These are phyloP conservation scores for Pestalotiopsis sp. DNA, from an alignment of 2,329 filamentous ascomycete species.

Conservation along the genomic window DNA sequence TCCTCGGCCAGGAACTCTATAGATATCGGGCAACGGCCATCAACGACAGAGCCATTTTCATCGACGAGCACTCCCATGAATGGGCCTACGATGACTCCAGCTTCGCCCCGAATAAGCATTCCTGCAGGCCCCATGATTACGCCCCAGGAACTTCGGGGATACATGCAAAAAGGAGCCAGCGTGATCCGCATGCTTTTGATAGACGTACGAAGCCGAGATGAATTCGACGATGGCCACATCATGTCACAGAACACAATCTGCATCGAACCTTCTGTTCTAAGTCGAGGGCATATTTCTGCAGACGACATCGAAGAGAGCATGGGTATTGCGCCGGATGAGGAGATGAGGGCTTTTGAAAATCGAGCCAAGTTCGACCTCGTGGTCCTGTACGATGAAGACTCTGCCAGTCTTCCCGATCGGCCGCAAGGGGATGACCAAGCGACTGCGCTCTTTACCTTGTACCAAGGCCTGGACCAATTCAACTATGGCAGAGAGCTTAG, in stretches of 20 bases:
- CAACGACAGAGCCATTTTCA: slow-evolving; percentile 36
- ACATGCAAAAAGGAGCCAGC: slow-evolving; percentile 58
- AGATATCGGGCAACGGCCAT: slow-evolving; percentile 29
- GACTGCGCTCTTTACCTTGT: slow-evolving; percentile 69
- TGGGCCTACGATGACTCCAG: background rate
- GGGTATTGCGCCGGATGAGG: slow-evolving; percentile 71
- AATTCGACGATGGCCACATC: slow-evolving; percentile 89
- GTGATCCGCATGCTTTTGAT: slow-evolving; percentile 75
- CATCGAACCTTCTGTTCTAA: slow-evolving; percentile 76
- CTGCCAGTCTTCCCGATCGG: slow-evolving; percentile 51
- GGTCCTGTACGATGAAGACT: slow-evolving; percentile 83
- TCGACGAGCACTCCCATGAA: slow-evolving; percentile 30
- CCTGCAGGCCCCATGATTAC: slow-evolving; percentile 62
- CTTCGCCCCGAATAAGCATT: slow-evolving; percentile 46
- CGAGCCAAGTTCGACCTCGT: slow-evolving; percentile 81
- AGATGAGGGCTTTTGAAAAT: slow-evolving; percentile 73
- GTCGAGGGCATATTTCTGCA: slow-evolving; percentile 68
- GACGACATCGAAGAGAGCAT: slow-evolving; percentile 68
- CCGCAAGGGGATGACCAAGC: slow-evolving; percentile 40
- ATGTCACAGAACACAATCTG: slow-evolving; percentile 84
- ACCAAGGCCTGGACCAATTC: slow-evolving; percentile 81
- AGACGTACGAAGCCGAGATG: slow-evolving; percentile 78
- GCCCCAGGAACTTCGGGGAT: slow-evolving; percentile 70
- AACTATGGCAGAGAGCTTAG: slow-evolving; percentile 78
- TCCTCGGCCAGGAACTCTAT: slow-evolving; percentile 28